Evolutionary conservation across 768 basidiomycete genomes (phyloP).

Genomic region (Pleurotus salmoneostramineus): DNA sequence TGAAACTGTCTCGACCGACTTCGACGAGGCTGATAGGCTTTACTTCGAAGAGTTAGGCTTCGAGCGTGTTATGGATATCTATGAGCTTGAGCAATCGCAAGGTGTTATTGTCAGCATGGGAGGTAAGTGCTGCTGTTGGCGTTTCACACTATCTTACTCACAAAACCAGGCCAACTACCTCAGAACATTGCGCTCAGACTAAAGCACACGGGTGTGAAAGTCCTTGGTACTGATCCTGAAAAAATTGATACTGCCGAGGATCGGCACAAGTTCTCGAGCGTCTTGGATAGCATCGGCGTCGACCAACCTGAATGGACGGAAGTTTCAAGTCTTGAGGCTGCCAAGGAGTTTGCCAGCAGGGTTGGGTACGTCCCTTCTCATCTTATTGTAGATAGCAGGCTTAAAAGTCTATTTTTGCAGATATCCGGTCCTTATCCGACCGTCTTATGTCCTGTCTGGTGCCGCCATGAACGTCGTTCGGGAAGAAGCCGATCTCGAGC

Average conservation of each 20-base stretch:
- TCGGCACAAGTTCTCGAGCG: constrained; percentile 97
- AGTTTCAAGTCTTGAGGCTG: constrained; percentile 82
- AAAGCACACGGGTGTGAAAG: constrained; percentile 86
- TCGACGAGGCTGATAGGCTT: constrained; percentile 97
- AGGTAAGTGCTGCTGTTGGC: constrained; percentile 43
- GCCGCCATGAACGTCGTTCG: constrained; percentile 99
- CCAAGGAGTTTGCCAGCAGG: constrained; percentile 84
- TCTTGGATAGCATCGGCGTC: constrained; percentile 91
- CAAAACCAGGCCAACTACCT: constrained; percentile 77
- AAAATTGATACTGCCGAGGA: constrained; percentile 98
- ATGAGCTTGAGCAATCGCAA: constrained; percentile 88
- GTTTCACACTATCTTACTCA: too few species aligned
- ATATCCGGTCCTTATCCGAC: constrained; percentile 97
- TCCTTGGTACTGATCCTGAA: constrained; percentile 92
- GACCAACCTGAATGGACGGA: constrained; percentile 98
- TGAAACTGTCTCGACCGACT: constrained; percentile 98
- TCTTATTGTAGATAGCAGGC: neutral
- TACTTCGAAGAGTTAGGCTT: constrained; percentile 99
- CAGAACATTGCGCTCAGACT: constrained; percentile 98
- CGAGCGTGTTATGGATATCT: constrained; percentile 99
- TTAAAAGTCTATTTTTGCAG: constrained; percentile 29
- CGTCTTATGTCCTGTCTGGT: constrained; percentile 97
- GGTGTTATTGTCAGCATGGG: constrained; percentile 97
- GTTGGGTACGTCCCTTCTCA: constrained; percentile 56
- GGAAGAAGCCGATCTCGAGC: constrained; percentile 84